Base-by-base conservation (phyloP, 2,329 filamentous ascomycete genomes). In the Venturia aucupariae region DNA sequence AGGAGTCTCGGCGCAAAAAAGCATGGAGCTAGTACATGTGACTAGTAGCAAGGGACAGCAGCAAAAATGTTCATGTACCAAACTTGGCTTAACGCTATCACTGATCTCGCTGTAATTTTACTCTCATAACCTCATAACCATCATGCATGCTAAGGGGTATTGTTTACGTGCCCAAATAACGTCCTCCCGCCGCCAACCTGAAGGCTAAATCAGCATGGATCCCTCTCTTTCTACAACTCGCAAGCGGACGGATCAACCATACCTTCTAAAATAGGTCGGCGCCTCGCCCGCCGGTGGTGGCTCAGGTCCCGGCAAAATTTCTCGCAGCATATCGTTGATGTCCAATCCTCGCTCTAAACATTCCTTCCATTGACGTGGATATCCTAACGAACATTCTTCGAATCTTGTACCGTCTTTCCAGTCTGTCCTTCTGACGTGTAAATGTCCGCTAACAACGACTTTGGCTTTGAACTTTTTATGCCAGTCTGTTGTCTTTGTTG, bases 301-400 rank as follows among this genome's bases (percentile, higher is more conserved):
- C 27, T 67, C 67, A 17, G 76, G 75, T 6, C 78, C 78, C 3
- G 78, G 78, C 38, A 80, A 66, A 48, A 80, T 78, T 68, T 80
- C 77, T 46, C 78, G 69, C 63, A 80, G 69, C 66, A 80, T 66
- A 38, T 77, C 74, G 64, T 80, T 80, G 66, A 80, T 73, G 65
- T 78, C 76, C 64, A 78, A 67, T 5, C 78, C 78, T 8, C 69
- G 72, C 19, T 76, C 74, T 60, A 75, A 75, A 54, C 74, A 76
- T 7, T 77, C 73, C 62, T 78, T 73, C 78, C 78, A 80, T 64
- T 80, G 78, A 61, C 74, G 68, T 32, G 78, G 78, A 67, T 80
- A 80, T n/a, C 78, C 78, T 60, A 79, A 66, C 64, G 75, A 77
- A 60, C 76, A 75, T 68, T 80, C 78, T 67, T 80, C 78, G 65